Percentiles rank a stretch among this genome's conserved stretches.
Conservation (phyloP, 2,329 filamentous ascomycete species). For the Neopestalotiopsis sp. region DNA sequence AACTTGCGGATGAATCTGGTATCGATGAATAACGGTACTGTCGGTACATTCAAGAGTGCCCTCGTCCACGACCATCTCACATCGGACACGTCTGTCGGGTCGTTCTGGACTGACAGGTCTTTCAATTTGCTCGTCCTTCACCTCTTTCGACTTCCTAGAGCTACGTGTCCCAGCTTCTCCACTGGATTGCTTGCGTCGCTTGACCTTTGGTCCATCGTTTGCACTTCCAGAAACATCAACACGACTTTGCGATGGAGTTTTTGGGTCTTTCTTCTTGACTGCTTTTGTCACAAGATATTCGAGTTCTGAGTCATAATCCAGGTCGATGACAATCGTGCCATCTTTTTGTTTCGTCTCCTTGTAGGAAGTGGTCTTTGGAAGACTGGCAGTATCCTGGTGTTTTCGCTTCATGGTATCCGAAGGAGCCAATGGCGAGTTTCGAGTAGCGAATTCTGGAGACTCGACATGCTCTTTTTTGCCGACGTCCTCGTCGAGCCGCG, state of each 20-base stretch:
- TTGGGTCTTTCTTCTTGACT: too few species aligned
- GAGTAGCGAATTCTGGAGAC: neutral
- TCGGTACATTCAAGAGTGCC: neutral
- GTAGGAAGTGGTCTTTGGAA: neutral
- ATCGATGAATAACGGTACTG: neutral
- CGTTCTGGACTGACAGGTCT: neutral
- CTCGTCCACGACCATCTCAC: conserved; percentile 1
- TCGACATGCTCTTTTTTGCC: too few species aligned
- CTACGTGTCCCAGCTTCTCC: neutral
- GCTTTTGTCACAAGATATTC: too few species aligned
- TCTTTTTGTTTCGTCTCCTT: neutral
- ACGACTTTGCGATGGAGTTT: too few species aligned
- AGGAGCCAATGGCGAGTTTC: neutral
- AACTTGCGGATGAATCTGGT: neutral
- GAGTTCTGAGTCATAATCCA: neutral
- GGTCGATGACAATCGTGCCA: neutral
- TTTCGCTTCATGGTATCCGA: neutral
- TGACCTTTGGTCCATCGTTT: too few species aligned
- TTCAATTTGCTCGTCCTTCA: neutral
- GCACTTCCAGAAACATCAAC: too few species aligned
- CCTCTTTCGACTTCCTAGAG: neutral
- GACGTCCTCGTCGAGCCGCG: too few species aligned
- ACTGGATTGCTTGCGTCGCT: neutral
- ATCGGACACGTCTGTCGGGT: conserved; percentile 1
- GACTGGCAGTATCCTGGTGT: neutral